Evolutionary conservation across 345 rosid genomes (phyloP).

Genomic region (Euphorbia lathyris): DNA sequence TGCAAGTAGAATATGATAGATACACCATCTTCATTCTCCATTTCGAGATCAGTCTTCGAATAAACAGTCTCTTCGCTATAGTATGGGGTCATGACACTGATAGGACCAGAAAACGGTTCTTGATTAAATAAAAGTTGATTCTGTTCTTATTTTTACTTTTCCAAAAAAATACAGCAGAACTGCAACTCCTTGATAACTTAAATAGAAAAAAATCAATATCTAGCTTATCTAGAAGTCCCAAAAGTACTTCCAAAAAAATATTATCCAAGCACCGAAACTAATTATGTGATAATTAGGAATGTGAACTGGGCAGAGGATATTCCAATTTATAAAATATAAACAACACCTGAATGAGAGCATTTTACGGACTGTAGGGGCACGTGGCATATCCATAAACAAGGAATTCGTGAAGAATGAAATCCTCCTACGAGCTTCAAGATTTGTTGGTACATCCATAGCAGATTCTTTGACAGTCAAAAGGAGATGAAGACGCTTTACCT

Average conservation of each 20-base stretch:
- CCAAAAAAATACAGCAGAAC: not conserved
- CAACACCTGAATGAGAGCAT: constrained; percentile 91
- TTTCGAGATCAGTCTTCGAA: constrained; percentile 80
- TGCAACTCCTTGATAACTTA: constrained; percentile 7
- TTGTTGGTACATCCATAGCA: constrained; percentile 79
- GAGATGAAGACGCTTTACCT: constrained; percentile 90
- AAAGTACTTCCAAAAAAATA: not conserved
- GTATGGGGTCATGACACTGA: constrained; percentile 94
- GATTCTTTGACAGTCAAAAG: constrained; percentile 90
- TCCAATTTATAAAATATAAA: constrained; percentile 3
- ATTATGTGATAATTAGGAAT: not conserved
- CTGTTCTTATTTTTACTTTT: not conserved
- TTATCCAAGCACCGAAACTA: not conserved
- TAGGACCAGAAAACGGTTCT: constrained; percentile 20
- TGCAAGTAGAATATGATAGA: constrained; percentile 92
- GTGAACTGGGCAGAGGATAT: not conserved
- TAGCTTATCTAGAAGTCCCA: too few species aligned
- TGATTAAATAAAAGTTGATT: not conserved
- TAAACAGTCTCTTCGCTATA: constrained; percentile 96
- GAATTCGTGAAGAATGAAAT: constrained; percentile 91
- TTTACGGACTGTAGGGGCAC: constrained; percentile 84
- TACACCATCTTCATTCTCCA: constrained; percentile 96
- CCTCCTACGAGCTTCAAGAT: constrained; percentile 97
- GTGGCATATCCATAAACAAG: constrained; percentile 96
- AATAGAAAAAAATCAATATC: too few species aligned